Conservation (phyloP, 164 flowering plant genomes). For the Annona squamosa region DNA sequence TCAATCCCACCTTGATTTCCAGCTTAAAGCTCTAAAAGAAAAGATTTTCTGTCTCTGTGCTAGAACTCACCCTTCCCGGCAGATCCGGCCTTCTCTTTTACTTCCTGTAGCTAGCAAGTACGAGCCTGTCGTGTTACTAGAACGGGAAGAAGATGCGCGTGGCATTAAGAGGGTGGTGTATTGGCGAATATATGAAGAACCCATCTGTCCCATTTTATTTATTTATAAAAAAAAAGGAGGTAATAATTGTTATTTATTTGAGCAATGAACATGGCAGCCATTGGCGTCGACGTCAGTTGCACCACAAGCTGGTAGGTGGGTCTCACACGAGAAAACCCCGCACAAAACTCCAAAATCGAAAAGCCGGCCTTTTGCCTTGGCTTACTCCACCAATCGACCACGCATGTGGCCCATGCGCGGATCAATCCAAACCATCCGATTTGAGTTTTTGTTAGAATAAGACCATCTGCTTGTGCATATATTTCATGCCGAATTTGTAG, state of each 20-base stretch:
- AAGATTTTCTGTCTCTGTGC: background rate
- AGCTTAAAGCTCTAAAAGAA: background rate
- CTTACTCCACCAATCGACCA: background rate
- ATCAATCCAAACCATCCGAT: background rate
- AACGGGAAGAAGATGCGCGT: background rate
- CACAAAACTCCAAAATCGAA: background rate
- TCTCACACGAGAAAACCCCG: background rate
- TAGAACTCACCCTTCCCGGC: background rate
- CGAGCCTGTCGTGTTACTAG: background rate
- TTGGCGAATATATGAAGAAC: background rate
- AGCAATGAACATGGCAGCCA: slow-evolving; percentile 2
- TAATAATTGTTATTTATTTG: background rate
- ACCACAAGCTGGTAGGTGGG: background rate
- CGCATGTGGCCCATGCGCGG: background rate
- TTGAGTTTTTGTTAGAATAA: background rate
- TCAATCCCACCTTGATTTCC: background rate
- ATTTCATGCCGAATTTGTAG: too few species aligned
- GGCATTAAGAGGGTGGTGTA: too few species aligned
- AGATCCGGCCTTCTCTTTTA: background rate
- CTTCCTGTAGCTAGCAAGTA: background rate
- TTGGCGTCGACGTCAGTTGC: slow-evolving; percentile 4
- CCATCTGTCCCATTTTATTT: background rate
- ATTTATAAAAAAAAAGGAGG: background rate
- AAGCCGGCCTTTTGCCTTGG: background rate
- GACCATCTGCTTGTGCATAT: too few species aligned